Evolutionary conservation across 441 rosid genomes (phyloP), one percentile per base, ranked within the genome.

Genomic region (Pelargonium australe): DNA sequence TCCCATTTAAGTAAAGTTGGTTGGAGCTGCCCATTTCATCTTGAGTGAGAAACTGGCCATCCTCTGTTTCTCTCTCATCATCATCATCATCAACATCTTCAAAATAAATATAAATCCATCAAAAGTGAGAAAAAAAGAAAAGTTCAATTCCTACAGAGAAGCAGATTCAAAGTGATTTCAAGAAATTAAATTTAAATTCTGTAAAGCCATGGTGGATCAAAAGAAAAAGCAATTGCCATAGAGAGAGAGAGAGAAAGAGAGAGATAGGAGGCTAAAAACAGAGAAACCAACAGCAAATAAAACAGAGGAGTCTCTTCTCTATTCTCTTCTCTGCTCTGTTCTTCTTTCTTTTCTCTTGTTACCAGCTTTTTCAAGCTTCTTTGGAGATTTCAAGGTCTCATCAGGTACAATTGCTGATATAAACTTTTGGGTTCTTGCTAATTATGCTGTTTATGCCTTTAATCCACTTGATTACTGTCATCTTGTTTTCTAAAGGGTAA

Each of bases 1-100:
- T 49, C 55, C 55, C 55, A 49, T 49, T 12, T 49, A 49, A 49
- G 55, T 49, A 49, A 49, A 49, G 55, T 49, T 49, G n/a, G 55
- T 49, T 49, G 55, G n/a, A 49, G 55, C 12, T 8, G 53, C 2
- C 25, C 25, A 23, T 23, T 23, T 31, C 34, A 49, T 16, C 13
- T 49, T 49, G 55, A 49, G 55, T 49, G 55, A 49, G 14, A 49
- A 49, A 10, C 14, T 49, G 55, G 55, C 55, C 16, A 49, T 11
- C 55, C 55, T 49, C 16, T 12, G 14, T 47, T 10, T 47, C 53
- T 47, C 53, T 9, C 53, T 12, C 13, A 0, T 9, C 12, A 8
- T 44, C 49, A 8, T 44, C 49, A 44, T 43, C 53, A 49, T 49
- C 55, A 49, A 1, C 55, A 49, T 49, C n/a, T 13, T 49, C 55